phyloP scores from a whole-genome alignment of 805 yeast species.

The Ogataea parapolymorpha region DNA sequence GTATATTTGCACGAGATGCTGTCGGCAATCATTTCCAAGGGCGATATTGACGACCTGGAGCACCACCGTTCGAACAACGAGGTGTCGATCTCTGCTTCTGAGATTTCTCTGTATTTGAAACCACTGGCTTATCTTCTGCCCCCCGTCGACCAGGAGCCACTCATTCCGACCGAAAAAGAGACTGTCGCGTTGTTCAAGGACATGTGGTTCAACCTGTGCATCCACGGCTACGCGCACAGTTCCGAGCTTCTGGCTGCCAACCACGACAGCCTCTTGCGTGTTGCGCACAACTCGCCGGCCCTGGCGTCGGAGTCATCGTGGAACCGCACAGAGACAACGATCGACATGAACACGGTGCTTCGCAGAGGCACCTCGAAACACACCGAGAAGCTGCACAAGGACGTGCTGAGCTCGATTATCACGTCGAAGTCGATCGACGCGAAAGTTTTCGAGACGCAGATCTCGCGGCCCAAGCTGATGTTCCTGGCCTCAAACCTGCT shows the following conservation, averaged over 20 bases:
- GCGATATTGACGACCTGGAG: slow-evolving; percentile 69
- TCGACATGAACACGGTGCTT: slow-evolving; percentile 86
- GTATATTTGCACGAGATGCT: slow-evolving; percentile 65
- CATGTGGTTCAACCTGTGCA: slow-evolving; percentile 91
- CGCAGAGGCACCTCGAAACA: slow-evolving; percentile 85
- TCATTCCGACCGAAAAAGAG: slow-evolving; percentile 43
- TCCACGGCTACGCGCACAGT: slow-evolving; percentile 77
- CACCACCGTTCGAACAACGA: slow-evolving; percentile 78
- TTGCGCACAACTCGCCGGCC: slow-evolving; percentile 87
- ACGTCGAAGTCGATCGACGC: slow-evolving; percentile 50
- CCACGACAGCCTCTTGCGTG: slow-evolving; percentile 49
- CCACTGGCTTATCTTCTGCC: slow-evolving; percentile 82
- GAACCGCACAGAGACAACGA: slow-evolving; percentile 83
- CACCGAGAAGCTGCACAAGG: slow-evolving; percentile 73
- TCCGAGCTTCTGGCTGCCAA: slow-evolving; percentile 53
- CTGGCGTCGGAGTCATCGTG: slow-evolving; percentile 78
- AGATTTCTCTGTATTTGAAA: slow-evolving; percentile 57
- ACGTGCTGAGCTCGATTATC: slow-evolving; percentile 47
- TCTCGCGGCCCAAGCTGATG: slow-evolving; percentile 78
- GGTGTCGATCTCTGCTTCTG: slow-evolving; percentile 65
- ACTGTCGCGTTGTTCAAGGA: slow-evolving; percentile 68
- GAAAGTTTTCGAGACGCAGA: slow-evolving; percentile 36
- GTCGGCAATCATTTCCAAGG: slow-evolving; percentile 64
- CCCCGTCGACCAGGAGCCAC: slow-evolving; percentile 43
- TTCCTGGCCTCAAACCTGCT: slow-evolving; percentile 80